Conservation (phyloP, 2,329 filamentous ascomycete species). For the Pyricularia pennisetigena region DNA sequence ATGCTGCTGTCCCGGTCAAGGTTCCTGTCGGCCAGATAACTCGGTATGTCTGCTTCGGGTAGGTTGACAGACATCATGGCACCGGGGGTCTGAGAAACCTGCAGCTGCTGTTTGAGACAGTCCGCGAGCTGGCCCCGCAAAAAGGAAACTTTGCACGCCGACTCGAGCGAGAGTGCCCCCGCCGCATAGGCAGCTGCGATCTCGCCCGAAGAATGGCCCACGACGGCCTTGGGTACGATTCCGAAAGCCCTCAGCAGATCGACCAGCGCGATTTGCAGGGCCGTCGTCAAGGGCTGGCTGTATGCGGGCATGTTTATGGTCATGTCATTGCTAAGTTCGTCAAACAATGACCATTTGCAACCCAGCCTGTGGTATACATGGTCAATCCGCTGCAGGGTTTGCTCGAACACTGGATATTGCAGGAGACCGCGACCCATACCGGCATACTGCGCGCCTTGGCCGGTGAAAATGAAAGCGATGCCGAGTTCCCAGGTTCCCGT, state of each 20-base stretch:
- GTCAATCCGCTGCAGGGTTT: not conserved
- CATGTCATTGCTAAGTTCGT: not conserved
- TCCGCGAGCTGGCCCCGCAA: slow-evolving; percentile 8
- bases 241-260: slow-evolving; percentile 15
- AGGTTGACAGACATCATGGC: slow-evolving; percentile 37
- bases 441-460: slow-evolving; percentile 23
- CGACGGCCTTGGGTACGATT: slow-evolving; percentile 9
- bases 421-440: slow-evolving; percentile 16
- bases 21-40: slow-evolving; percentile 17
- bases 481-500: not conserved
- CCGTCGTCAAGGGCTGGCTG: slow-evolving; percentile 29
- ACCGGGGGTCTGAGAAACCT: no score
- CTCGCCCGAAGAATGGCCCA: slow-evolving; percentile 16
- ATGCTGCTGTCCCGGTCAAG: slow-evolving; percentile 10
- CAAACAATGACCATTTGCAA: slow-evolving; percentile 6
- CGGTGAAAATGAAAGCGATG: slow-evolving; percentile 20
- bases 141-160: slow-evolving; percentile 13
- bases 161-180: slow-evolving; percentile 9
- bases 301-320: not conserved
- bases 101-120: not conserved
- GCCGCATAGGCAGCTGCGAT: slow-evolving; percentile 16
- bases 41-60: slow-evolving; percentile 15
- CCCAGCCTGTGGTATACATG: not conserved
- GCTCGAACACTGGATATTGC: slow-evolving; percentile 1
- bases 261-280: slow-evolving; percentile 30